These are phyloP conservation scores for Yamadazyma phyllophila DNA, from an alignment of 805 yeast genomes.

Conservation along the genomic window DNA sequence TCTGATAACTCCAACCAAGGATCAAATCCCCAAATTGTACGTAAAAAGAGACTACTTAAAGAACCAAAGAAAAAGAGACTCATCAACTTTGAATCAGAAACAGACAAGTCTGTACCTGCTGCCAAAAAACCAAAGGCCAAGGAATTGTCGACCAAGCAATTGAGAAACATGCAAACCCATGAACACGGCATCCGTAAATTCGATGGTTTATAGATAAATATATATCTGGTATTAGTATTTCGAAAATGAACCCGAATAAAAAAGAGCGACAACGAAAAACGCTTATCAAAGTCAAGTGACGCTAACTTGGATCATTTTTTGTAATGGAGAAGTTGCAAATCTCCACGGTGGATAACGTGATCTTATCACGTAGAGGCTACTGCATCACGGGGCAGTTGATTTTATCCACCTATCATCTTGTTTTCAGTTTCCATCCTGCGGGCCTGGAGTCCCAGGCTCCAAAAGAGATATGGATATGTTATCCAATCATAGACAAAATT, in stretches of 20 bases:
- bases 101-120: constrained; percentile 13
- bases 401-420: constrained; percentile 37
- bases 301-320: background rate
- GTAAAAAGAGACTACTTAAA: constrained; percentile 13
- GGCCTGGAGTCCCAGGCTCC: constrained; percentile 1
- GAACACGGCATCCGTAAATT: constrained; percentile 66
- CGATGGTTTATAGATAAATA: constrained; percentile 48
- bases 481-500: constrained; percentile 72
- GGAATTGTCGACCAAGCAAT: constrained; percentile 42
- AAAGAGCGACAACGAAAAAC: background rate
- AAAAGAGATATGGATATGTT: constrained; percentile 84
- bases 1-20: background rate
- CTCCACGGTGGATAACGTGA: constrained; percentile 37
- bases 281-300: background rate
- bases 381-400: constrained; percentile 36
- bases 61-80: constrained; percentile 4
- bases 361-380: constrained; percentile 38
- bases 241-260: background rate
- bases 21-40: constrained; percentile 12
- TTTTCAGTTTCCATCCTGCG: constrained; percentile 33
- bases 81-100: constrained; percentile 2
- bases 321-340: constrained; percentile 27
- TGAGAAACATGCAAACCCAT: constrained; percentile 47
- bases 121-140: constrained; percentile 33
- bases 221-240: background rate